Evolutionary conservation across 192 early-diverging fungal genomes (phyloP).

Genomic region (Allomyces javanicus): DNA sequence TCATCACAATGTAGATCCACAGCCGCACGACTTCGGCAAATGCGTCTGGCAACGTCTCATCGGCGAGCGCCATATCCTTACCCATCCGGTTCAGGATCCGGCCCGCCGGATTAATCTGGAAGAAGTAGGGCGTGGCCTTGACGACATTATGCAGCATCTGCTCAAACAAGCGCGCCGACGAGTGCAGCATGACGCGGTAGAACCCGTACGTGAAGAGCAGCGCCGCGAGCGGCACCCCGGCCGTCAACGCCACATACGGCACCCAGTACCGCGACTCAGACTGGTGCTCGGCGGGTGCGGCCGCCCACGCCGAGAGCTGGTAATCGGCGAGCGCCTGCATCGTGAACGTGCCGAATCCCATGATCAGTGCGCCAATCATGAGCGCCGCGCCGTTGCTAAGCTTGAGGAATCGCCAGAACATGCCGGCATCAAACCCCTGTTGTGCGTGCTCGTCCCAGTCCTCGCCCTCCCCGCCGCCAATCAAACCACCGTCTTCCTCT

Average conservation of each 20-base stretch:
- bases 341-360: background rate
- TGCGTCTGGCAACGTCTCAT: constrained; percentile 33
- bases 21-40: constrained; percentile 36
- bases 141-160: constrained; percentile 11
- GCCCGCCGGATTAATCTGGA: constrained; percentile 31
- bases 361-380: background rate
- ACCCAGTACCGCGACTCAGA: too few species aligned
- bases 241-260: too few species aligned
- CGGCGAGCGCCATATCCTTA: constrained; percentile 67
- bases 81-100: constrained; percentile 69
- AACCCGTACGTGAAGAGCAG: too few species aligned
- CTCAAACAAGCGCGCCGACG: background rate
- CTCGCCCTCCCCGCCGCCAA: too few species aligned
- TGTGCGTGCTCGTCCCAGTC: too few species aligned
- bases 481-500: too few species aligned
- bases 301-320: background rate
- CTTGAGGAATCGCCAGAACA: too few species aligned
- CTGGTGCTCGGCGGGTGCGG: background rate
- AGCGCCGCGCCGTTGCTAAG: too few species aligned
- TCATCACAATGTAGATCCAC: constrained; percentile 44
- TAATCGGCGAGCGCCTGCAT: background rate
- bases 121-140: constrained; percentile 28
- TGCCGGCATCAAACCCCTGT: too few species aligned
- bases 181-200: too few species aligned
- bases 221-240: too few species aligned